Conservation (phyloP, 305 asterid genomes). For the Coffea humblotiana region DNA sequence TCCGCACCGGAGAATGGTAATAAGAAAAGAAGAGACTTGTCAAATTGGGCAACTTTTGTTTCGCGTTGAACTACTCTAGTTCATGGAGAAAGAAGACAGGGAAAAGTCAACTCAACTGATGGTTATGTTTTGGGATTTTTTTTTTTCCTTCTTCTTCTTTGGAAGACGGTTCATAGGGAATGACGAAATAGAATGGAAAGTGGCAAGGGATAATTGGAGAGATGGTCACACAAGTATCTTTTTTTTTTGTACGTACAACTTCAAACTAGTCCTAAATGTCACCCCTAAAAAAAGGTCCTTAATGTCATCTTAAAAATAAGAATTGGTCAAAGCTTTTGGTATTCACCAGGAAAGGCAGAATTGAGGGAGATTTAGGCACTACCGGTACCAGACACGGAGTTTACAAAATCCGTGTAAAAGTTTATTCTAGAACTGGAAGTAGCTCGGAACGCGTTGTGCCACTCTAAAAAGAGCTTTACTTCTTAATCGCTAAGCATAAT, state of each 20-base stretch:
- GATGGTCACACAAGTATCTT: not conserved
- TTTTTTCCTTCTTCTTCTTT: too few relatives aligned
- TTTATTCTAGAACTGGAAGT: not conserved
- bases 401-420: too few relatives aligned
- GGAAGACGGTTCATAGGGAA: not conserved
- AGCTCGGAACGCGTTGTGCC: not conserved
- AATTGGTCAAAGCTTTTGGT: too few relatives aligned
- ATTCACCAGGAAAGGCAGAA: too few relatives aligned
- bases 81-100: not conserved
- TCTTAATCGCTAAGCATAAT: slow-evolving; percentile 9
- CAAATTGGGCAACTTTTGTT: slow-evolving; percentile 1
- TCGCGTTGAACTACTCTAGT: slow-evolving; percentile 21
- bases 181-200: slow-evolving; percentile 1
- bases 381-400: too few relatives aligned
- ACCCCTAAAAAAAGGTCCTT: too few relatives aligned
- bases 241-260: not conserved
- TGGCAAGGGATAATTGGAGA: not conserved
- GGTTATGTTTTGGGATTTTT: not conserved
- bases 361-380: too few relatives aligned
- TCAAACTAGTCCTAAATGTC: not conserved
- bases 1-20: not conserved
- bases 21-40: slow-evolving; percentile 15
- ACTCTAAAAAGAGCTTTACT: not conserved
- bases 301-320: too few relatives aligned
- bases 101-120: slow-evolving; percentile 29